Conservation (phyloP, 495 filamentous ascomycete genomes). For the Podospora didyma region DNA sequence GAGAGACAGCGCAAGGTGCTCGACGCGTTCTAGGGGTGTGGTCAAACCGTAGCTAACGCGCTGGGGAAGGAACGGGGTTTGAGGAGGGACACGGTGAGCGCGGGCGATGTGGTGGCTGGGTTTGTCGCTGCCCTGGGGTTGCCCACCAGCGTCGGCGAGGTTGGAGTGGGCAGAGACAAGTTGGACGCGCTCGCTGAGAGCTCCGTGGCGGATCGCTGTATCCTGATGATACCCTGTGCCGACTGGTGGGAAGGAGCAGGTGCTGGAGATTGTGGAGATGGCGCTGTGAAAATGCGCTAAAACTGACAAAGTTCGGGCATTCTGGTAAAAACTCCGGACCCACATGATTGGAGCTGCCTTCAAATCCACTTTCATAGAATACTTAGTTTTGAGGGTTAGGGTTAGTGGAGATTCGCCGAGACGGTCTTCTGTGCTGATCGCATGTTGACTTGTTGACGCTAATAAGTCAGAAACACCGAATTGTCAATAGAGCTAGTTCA, state of each 20-base stretch:
- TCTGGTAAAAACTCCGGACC: no score
- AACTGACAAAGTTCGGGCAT: no score
- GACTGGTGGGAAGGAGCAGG: constrained; percentile 23
- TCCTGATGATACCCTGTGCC: constrained; percentile 33
- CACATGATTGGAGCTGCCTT: no score
- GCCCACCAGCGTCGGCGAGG: constrained; percentile 25
- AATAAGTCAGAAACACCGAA: no score
- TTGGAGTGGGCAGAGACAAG: constrained; percentile 33
- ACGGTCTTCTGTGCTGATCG: no score
- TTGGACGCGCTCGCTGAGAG: constrained; percentile 31
- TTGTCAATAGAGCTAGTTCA: no score
- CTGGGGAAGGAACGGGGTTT: constrained; percentile 33
- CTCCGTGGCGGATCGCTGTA: constrained; percentile 32
- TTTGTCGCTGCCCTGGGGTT: constrained; percentile 30
- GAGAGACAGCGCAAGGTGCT: constrained; percentile 44
- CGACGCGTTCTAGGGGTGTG: constrained; percentile 46
- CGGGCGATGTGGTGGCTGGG: constrained; percentile 28
- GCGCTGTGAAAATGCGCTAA: constrained; percentile 9
- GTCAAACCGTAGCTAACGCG: constrained; percentile 34
- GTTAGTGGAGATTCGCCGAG: no score
- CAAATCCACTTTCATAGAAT: no score
- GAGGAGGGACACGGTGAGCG: constrained; percentile 30
- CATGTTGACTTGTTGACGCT: no score
- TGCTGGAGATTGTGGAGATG: constrained; percentile 35
- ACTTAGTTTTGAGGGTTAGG: no score